Evolutionary conservation across 1,284 basidiomycete species (phyloP).

Genomic region (Stereum hirsutum): DNA sequence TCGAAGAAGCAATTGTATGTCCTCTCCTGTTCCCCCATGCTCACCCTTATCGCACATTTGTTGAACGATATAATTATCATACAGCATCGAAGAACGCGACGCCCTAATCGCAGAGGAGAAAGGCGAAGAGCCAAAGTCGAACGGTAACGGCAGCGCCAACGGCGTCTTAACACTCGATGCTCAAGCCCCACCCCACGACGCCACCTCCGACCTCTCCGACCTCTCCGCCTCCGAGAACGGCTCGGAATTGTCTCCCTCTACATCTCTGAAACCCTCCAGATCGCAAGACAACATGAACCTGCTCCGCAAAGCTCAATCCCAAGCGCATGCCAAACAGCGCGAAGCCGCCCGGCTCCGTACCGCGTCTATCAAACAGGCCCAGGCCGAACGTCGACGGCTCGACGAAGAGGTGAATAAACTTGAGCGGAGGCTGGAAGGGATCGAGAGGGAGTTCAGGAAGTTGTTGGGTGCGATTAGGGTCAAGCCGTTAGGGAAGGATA

Average conservation of each 20-base stretch:
- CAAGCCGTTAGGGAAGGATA: constrained; percentile 83
- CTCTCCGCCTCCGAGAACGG: constrained; percentile 31
- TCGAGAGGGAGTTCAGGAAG: constrained; percentile 91
- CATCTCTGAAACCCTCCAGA: constrained; percentile 19
- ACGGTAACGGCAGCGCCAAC: constrained; percentile 19
- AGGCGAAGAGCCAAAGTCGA: constrained; percentile 22
- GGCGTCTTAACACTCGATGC: no score
- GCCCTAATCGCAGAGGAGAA: constrained; percentile 51
- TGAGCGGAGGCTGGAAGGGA: constrained; percentile 70
- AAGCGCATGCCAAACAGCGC: constrained; percentile 51
- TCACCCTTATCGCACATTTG: not conserved
- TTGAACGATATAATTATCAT: no score
- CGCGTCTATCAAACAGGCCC: constrained; percentile 59
- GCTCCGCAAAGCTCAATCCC: constrained; percentile 34
- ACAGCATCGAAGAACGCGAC: constrained; percentile 70
- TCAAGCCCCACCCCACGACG: constrained; percentile 49
- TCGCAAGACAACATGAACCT: constrained; percentile 14
- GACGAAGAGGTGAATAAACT: constrained; percentile 82
- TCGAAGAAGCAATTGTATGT: constrained; percentile 81
- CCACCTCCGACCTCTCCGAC: constrained; percentile 66
- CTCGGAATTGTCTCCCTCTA: constrained; percentile 45
- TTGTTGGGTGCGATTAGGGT: constrained; percentile 76
- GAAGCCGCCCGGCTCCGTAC: constrained; percentile 68
- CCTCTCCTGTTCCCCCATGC: not conserved
- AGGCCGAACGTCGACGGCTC: constrained; percentile 72